A percentile compares a stretch with the other conserved stretches of the same genome.
Conservation (phyloP, 192 early-diverging fungal genomes). For the Spizellomyces sp. region DNA sequence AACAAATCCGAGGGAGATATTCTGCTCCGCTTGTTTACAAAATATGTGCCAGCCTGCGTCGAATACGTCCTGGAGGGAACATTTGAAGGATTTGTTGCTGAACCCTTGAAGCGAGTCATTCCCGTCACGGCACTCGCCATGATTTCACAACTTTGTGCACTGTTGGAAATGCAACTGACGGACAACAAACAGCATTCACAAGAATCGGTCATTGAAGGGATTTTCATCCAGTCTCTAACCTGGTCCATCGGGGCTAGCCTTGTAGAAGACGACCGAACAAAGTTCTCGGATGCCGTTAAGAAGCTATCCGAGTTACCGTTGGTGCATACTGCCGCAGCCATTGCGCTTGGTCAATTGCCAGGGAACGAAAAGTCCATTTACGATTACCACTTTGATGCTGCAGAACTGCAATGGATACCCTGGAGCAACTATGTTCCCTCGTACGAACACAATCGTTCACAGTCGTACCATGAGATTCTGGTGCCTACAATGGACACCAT, state of each 20-base stretch:
- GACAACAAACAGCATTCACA: slow-evolving; percentile 49
- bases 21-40: slow-evolving; percentile 49
- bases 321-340: slow-evolving; percentile 47
- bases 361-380: slow-evolving; percentile 59
- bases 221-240: slow-evolving; percentile 57
- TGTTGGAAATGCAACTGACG: slow-evolving; percentile 53
- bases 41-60: slow-evolving; percentile 50
- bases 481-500: slow-evolving; percentile 64
- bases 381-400: slow-evolving; percentile 59
- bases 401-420: slow-evolving; percentile 55
- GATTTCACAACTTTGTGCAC: slow-evolving; percentile 54
- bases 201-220: slow-evolving; percentile 51
- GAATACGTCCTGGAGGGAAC: slow-evolving; percentile 60
- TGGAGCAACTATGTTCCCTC: slow-evolving; percentile 61
- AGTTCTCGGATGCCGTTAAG: slow-evolving; percentile 63
- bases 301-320: slow-evolving; percentile 60
- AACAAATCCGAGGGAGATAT: slow-evolving; percentile 55
- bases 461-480: slow-evolving; percentile 57
- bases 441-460: slow-evolving; percentile 52
- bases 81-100: slow-evolving; percentile 55
- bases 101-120: slow-evolving; percentile 56
- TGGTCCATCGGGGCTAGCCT: slow-evolving; percentile 62
- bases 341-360: slow-evolving; percentile 55
- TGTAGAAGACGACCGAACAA: slow-evolving; percentile 56
- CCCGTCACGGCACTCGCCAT: slow-evolving; percentile 55